Evolutionary conservation across 768 basidiomycete species (phyloP).

Genomic region (Trametes elegans): DNA sequence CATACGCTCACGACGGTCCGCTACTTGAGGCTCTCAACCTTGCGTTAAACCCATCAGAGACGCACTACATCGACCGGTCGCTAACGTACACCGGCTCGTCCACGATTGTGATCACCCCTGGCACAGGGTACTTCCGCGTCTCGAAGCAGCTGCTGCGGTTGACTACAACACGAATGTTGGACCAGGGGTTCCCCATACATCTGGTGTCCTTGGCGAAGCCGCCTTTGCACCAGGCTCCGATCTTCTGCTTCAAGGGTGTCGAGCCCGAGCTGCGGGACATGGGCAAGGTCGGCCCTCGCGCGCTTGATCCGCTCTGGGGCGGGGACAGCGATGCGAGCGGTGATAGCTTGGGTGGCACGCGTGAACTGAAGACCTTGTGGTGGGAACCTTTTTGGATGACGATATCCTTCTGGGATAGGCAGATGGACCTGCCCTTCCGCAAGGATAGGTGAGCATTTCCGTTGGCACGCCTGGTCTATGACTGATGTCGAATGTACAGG

Average conservation of each 20-base stretch:
- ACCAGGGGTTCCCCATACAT: constrained; percentile 89
- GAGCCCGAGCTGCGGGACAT: constrained; percentile 55
- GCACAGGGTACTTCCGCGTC: constrained; percentile 91
- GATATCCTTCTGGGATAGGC: constrained; percentile 82
- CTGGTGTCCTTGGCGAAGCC: constrained; percentile 87
- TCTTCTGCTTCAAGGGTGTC: constrained; percentile 81
- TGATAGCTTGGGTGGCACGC: constrained; percentile 24
- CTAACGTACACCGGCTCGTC: constrained; percentile 83
- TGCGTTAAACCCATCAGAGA: constrained; percentile 88
- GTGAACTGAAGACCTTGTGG: constrained; percentile 65
- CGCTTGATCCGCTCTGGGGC: constrained; percentile 74
- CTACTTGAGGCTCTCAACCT: constrained; percentile 95
- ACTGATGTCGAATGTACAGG: constrained; percentile 39
- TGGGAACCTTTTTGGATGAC: constrained; percentile 91
- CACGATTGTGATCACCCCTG: constrained; percentile 87
- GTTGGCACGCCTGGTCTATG: not conserved
- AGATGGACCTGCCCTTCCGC: constrained; percentile 82
- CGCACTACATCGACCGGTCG: constrained; percentile 94
- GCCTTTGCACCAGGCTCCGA: constrained; percentile 89
- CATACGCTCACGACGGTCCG: constrained; percentile 90
- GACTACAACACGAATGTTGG: constrained; percentile 91
- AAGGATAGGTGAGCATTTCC: constrained; percentile 57
- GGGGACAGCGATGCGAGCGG: constrained; percentile 48
- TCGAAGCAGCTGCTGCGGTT: constrained; percentile 86
- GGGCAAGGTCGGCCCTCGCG: constrained; percentile 43